Evolutionary conservation across 1,284 basidiomycete species (phyloP).

Genomic region (Irpex sp.): DNA sequence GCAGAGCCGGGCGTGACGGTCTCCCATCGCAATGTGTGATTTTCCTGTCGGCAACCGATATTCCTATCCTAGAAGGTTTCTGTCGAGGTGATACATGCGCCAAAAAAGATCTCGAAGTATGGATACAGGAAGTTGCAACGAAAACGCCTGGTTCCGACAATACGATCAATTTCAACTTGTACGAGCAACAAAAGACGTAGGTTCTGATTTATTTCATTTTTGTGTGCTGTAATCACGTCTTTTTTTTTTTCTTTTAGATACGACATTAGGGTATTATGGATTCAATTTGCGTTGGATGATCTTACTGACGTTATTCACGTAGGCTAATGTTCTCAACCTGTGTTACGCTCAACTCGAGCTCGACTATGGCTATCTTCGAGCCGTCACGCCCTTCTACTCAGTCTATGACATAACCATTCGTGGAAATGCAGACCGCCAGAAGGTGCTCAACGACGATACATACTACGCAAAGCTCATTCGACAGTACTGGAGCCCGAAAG

Average conservation of each 20-base stretch:
- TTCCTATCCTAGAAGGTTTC: slow-evolving; percentile 43
- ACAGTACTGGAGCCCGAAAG: slow-evolving; percentile 31
- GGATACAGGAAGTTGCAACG: slow-evolving; percentile 38
- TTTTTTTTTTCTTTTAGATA: slow-evolving; percentile 22
- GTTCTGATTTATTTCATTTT: slow-evolving; percentile 12
- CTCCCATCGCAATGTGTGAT: slow-evolving; percentile 54
- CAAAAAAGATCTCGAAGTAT: slow-evolving; percentile 35
- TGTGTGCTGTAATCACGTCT: not conserved
- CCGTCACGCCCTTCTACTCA: slow-evolving; percentile 43
- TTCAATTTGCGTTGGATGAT: not conserved
- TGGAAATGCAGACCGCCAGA: slow-evolving; percentile 23
- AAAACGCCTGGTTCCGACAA: slow-evolving; percentile 34
- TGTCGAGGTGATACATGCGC: slow-evolving; percentile 42
- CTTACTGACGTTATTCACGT: slow-evolving; percentile 8
- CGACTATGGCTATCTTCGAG: slow-evolving; percentile 40
- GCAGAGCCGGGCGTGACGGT: slow-evolving; percentile 74
- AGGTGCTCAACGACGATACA: slow-evolving; percentile 31
- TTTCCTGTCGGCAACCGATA: slow-evolving; percentile 39
- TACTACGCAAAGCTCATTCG: slow-evolving; percentile 34
- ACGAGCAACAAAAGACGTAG: slow-evolving; percentile 37
- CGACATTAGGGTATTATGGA: slow-evolving; percentile 35
- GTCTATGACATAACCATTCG: slow-evolving; percentile 37
- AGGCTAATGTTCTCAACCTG: slow-evolving; percentile 43
- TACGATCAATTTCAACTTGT: slow-evolving; percentile 40
- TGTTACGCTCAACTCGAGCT: slow-evolving; percentile 50